Evolutionary conservation across 495 filamentous ascomycete species (phyloP).

Genomic region (Neurospora sp.): DNA sequence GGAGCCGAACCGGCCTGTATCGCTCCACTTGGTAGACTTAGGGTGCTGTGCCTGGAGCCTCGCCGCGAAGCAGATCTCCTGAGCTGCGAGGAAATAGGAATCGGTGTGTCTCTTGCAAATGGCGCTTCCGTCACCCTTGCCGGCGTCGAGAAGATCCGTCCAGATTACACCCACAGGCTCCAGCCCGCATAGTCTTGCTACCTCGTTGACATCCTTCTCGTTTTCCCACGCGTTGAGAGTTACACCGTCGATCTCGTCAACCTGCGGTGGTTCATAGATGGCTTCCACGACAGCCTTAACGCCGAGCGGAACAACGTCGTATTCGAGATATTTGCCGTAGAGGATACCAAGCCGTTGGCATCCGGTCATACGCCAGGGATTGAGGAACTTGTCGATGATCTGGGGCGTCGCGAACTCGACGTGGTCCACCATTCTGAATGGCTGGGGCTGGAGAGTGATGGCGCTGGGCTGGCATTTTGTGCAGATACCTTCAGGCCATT

Average conservation of each 20-base stretch:
- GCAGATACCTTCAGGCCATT: constrained; percentile 97
- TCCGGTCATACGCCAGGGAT: constrained; percentile 79
- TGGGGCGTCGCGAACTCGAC: constrained; percentile 83
- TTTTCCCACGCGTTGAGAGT: constrained; percentile 82
- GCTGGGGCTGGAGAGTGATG: constrained; percentile 87
- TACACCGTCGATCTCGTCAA: constrained; percentile 83
- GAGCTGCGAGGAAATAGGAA: constrained; percentile 86
- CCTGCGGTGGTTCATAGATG: constrained; percentile 92
- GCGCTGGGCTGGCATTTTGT: constrained; percentile 97
- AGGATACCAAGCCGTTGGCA: constrained; percentile 80
- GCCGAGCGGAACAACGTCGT: constrained; percentile 83
- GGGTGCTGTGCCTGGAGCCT: constrained; percentile 79
- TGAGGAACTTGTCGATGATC: constrained; percentile 75
- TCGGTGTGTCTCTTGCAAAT: constrained; percentile 94
- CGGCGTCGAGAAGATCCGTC: constrained; percentile 84
- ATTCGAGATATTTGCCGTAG: constrained; percentile 86
- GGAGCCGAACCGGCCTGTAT: constrained; percentile 86
- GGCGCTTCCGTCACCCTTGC: constrained; percentile 67
- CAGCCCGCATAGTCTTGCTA: constrained; percentile 77
- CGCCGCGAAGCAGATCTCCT: constrained; percentile 84
- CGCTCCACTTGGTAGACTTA: constrained; percentile 93
- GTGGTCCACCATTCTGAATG: constrained; percentile 97
- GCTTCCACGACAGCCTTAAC: constrained; percentile 96
- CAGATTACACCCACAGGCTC: constrained; percentile 91
- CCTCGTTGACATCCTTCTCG: constrained; percentile 69